phyloP scores from a whole-genome alignment of 257 asterid genomes.

The Solanum sitiens region DNA sequence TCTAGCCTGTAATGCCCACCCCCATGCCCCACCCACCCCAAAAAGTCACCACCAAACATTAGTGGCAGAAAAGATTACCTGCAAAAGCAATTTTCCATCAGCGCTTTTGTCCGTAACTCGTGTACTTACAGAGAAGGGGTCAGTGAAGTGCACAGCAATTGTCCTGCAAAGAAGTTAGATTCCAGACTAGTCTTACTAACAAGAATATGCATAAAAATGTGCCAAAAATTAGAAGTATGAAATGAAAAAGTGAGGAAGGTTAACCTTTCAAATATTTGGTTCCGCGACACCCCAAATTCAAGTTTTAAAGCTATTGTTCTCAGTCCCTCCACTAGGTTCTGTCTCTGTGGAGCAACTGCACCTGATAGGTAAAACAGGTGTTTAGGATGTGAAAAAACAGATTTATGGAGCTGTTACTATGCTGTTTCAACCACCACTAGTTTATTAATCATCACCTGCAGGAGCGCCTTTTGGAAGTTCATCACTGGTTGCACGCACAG shows the following conservation, averaged over 20 bases:
- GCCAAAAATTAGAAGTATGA: not conserved
- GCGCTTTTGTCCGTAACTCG: conserved; percentile 87
- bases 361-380: conserved; percentile 32
- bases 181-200: conserved; percentile 16
- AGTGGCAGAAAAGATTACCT: conserved; percentile 34
- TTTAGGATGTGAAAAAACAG: not conserved
- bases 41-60: not conserved
- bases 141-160: conserved; percentile 90
- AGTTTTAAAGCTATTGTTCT: conserved; percentile 95
- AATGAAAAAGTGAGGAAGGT: not conserved
- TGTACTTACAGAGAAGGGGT: conserved; percentile 84
- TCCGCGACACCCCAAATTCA: conserved; percentile 87
- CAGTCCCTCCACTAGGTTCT: conserved; percentile 81
- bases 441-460: conserved; percentile 47
- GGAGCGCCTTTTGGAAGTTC: conserved; percentile 71
- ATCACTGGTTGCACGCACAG: conserved; percentile 70
- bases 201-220: not conserved
- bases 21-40: not conserved
- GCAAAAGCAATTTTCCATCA: conserved; percentile 90
- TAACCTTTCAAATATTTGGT: conserved; percentile 89
- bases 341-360: conserved; percentile 53
- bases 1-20: not conserved
- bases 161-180: conserved; percentile 45
- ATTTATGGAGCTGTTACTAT: not conserved
- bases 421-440: conserved; percentile 1